phyloP scores from a whole-genome alignment of 2,329 filamentous ascomycete genomes.

The Trichoderma brevicompactum region DNA sequence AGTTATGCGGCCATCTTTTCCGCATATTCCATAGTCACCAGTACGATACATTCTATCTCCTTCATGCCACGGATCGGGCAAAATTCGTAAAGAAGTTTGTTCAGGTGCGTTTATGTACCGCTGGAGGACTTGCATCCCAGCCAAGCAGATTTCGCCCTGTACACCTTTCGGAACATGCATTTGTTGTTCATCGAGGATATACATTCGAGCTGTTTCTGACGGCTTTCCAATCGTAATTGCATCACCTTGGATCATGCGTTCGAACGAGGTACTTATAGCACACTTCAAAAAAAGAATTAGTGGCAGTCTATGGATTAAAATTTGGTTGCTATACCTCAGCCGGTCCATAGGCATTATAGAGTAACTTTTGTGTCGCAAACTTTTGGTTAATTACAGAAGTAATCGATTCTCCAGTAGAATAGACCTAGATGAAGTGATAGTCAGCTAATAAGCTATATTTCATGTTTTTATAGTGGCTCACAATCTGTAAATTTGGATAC shows the following conservation, averaged over 20 bases:
- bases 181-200: conserved; percentile 19
- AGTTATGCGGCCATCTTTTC: conserved; percentile 12
- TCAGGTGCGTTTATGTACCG: conserved; percentile 20
- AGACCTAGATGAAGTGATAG: background rate
- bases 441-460: background rate
- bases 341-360: conserved; percentile 27
- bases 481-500: conserved; percentile 17
- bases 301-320: background rate
- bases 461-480: background rate
- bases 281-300: background rate
- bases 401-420: conserved; percentile 16
- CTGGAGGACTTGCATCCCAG: conserved; percentile 9
- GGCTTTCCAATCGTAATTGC: conserved; percentile 5
- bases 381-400: conserved; percentile 4
- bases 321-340: conserved; percentile 11
- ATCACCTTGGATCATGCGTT: conserved; percentile 24
- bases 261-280: conserved; percentile 16
- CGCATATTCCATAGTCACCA: conserved; percentile 11
- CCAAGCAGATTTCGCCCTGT: conserved; percentile 20
- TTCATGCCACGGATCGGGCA: conserved; percentile 9
- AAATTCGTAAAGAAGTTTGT: conserved; percentile 6
- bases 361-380: background rate
- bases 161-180: background rate
- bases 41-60: conserved; percentile 23
- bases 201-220: conserved; percentile 19